phyloP scores from a whole-genome alignment of 345 rosid species.

The Limnanthes douglasii region DNA sequence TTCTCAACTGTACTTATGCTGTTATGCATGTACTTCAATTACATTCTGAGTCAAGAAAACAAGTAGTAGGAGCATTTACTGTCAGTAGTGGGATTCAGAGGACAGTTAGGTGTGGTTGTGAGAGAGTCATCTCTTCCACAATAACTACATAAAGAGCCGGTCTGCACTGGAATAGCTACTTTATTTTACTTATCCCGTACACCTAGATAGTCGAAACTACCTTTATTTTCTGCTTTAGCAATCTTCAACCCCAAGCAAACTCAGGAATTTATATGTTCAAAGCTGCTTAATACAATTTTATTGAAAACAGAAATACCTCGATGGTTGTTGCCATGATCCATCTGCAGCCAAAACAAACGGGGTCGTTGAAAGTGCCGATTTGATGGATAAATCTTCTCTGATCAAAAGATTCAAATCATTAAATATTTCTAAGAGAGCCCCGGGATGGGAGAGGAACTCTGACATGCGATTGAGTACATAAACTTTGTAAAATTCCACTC shows the following conservation, averaged over 20 bases:
- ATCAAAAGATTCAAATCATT: slow-evolving; percentile 63
- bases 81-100: no score
- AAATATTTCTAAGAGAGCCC: slow-evolving; percentile 46
- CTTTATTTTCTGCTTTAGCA: background rate
- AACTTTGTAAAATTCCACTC: slow-evolving; percentile 59
- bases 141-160: no score
- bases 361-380: slow-evolving; percentile 31
- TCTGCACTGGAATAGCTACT: no score
- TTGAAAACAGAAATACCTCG: slow-evolving; percentile 32
- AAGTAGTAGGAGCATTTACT: no score
- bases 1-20: no score
- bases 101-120: no score
- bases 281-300: slow-evolving; percentile 1
- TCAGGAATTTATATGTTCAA: slow-evolving; percentile 8
- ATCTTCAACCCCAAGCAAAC: background rate
- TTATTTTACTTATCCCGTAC: no score
- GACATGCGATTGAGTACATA: slow-evolving; percentile 81
- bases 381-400: slow-evolving; percentile 49
- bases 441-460: slow-evolving; percentile 51
- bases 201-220: background rate
- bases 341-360: slow-evolving; percentile 80
- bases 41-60: no score
- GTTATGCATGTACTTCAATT: no score
- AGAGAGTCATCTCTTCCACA: no score
- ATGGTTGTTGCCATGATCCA: slow-evolving; percentile 86